phyloP scores from a whole-genome alignment of 2,329 filamentous ascomycete species.

The Amphichorda felina region DNA sequence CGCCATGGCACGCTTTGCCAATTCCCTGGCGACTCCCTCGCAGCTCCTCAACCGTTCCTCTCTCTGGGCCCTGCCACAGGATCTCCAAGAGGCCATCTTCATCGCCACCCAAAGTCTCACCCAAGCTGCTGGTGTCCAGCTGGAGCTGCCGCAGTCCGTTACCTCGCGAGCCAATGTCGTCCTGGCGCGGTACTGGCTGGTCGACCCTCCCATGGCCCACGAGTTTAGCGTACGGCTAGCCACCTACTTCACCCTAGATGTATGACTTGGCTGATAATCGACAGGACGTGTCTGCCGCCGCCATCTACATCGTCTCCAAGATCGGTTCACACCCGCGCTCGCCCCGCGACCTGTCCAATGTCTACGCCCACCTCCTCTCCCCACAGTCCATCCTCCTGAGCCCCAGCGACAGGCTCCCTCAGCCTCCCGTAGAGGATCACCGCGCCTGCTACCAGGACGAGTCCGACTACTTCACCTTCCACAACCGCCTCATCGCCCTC shows the following conservation, averaged over 20 bases:
- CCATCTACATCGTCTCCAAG: constrained; percentile 73
- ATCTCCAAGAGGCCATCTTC: constrained; percentile 61
- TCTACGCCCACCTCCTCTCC: constrained; percentile 71
- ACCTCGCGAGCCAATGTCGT: constrained; percentile 78
- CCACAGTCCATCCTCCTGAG: constrained; percentile 42
- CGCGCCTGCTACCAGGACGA: constrained; percentile 61
- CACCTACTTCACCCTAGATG: background rate
- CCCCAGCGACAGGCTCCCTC: constrained; percentile 19
- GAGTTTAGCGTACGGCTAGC: constrained; percentile 39
- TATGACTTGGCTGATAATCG: background rate
- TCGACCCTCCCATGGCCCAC: constrained; percentile 39
- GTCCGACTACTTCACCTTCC: constrained; percentile 53
- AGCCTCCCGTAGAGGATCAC: constrained; percentile 26
- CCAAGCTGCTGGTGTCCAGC: constrained; percentile 67
- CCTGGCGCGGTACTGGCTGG: constrained; percentile 69
- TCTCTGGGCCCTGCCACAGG: constrained; percentile 47
- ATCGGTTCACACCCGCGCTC: constrained; percentile 66
- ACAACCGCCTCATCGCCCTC: constrained; percentile 53
- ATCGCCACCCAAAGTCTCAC: constrained; percentile 62
- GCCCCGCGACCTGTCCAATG: constrained; percentile 70
- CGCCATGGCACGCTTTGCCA: constrained; percentile 50
- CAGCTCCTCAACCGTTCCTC: constrained; percentile 50
- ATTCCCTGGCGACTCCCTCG: constrained; percentile 59
- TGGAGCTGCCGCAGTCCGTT: constrained; percentile 75
- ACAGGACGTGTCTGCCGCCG: constrained; percentile 71